These are phyloP conservation scores for Glomus cerebriforme DNA, from an alignment of 192 early-diverging fungal genomes.

Conservation along the genomic window DNA sequence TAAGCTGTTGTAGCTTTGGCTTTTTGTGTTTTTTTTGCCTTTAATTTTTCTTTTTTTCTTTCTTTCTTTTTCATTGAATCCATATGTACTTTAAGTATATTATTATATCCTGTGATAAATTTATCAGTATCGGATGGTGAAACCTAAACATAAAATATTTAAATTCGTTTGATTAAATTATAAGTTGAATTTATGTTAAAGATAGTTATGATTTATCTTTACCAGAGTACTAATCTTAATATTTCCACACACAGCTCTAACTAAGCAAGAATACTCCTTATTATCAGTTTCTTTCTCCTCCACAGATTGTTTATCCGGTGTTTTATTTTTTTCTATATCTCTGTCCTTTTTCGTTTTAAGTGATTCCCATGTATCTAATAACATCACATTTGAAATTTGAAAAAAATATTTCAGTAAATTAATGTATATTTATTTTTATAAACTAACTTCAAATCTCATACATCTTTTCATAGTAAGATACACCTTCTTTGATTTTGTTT, in stretches of 20 bases:
- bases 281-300: constrained; percentile 19
- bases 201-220: constrained; percentile 11
- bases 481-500: constrained; percentile 41
- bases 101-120: constrained; percentile 44
- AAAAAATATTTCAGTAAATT: constrained; percentile 3
- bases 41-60: constrained; percentile 47
- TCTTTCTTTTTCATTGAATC: constrained; percentile 55
- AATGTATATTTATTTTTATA: neutral
- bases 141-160: constrained; percentile 30
- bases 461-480: constrained; percentile 54
- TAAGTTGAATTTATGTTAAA: neutral
- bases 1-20: constrained; percentile 20
- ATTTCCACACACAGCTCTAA: constrained; percentile 40
- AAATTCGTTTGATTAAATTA: too few species aligned
- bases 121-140: constrained; percentile 40
- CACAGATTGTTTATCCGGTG: neutral
- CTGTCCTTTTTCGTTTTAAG: neutral
- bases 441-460: constrained; percentile 20
- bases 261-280: constrained; percentile 44
- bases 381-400: neutral
- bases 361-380: constrained; percentile 14
- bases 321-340: constrained; percentile 30
- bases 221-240: constrained; percentile 49
- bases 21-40: constrained; percentile 19
- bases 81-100: constrained; percentile 47